Base-by-base conservation (phyloP, 306 rosid genomes). In the Cicer judaicum region DNA sequence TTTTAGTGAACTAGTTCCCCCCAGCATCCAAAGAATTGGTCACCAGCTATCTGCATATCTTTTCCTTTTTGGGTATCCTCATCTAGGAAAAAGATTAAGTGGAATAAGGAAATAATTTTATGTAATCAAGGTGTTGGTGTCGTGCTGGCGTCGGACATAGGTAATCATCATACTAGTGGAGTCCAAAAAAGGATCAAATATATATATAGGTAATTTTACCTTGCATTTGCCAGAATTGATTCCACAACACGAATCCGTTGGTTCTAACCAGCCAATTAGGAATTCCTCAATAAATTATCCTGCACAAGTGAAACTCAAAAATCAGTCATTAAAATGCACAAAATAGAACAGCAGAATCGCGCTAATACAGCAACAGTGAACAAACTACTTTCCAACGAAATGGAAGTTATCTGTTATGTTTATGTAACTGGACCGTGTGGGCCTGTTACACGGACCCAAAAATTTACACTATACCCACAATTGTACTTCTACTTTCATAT, bases 1-100 rank as follows among this genome's bases (percentile, higher is more conserved):
- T 83, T 81, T 56, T 69, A 73, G 75, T 82, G 87, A 85, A 75
- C 84, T 76, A 82, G 90, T 75, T 84, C 82, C 86, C 87, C 83
- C 81, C 60, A 47, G 78, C 88, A 80, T 76, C 77, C 73, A 74
- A 52, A 62, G 79, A 69, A 79, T 24, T 68, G 86, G 88, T 24
- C 34, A 83, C 84, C 86, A 81, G 16, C 39, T 76, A 83, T 56
- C 59, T 72, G 74, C 76, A 64, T 69, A 73, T 80, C 78, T 14
- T 82, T 65, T 52, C 82, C 62, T 56, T 66, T 79, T 52, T 70
- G 64, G 78, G 72, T 68, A 68, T 80, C 73, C 13, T 70, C 73
- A 63, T 63, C 15, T 43, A 55, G 69, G 66, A 70, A 71, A 81
- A 76, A 66, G 56, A 59, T 18, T 13, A 36, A 53, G 18, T 74